Conservation (phyloP, 2,329 filamentous ascomycete genomes). For the Plenodomus tracheiphilus region DNA sequence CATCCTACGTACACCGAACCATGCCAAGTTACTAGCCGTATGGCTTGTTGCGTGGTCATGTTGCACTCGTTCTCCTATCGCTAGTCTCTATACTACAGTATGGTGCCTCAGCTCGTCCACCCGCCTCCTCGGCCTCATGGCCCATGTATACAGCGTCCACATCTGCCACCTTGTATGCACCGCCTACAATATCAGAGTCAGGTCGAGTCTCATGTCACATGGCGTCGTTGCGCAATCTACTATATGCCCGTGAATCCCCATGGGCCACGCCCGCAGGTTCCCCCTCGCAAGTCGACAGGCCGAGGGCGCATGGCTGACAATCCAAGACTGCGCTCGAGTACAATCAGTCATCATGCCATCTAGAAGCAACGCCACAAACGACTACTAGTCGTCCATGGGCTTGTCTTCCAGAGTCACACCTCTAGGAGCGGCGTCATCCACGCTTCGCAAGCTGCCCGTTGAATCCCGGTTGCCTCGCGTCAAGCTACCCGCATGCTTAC, state of each 20-base stretch:
- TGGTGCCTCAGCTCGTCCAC: conserved; percentile 13
- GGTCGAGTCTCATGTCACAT: background rate
- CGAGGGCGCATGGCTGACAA: background rate
- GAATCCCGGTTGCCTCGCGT: conserved; percentile 44
- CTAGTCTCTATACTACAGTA: no score
- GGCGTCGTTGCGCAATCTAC: background rate
- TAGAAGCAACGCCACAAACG: conserved; percentile 8
- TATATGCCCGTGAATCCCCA: no score
- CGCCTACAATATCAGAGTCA: background rate
- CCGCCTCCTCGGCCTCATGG: conserved; percentile 11
- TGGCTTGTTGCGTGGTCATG: no score
- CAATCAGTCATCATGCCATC: background rate
- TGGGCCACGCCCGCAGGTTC: no score
- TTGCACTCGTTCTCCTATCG: conserved; percentile 33
- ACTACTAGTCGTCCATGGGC: conserved; percentile 72
- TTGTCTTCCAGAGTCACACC: conserved; percentile 73
- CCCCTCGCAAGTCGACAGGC: no score
- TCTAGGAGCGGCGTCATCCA: conserved; percentile 46
- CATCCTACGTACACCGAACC: conserved; percentile 21
- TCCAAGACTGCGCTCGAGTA: background rate
- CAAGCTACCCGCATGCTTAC: conserved; percentile 42
- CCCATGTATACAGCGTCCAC: conserved; percentile 20
- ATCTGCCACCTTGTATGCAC: conserved; percentile 6
- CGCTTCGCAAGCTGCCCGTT: conserved; percentile 47
- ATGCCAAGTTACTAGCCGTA: no score